Base-by-base conservation (phyloP, 148 eudicot genomes). In the Oxyria digyna region DNA sequence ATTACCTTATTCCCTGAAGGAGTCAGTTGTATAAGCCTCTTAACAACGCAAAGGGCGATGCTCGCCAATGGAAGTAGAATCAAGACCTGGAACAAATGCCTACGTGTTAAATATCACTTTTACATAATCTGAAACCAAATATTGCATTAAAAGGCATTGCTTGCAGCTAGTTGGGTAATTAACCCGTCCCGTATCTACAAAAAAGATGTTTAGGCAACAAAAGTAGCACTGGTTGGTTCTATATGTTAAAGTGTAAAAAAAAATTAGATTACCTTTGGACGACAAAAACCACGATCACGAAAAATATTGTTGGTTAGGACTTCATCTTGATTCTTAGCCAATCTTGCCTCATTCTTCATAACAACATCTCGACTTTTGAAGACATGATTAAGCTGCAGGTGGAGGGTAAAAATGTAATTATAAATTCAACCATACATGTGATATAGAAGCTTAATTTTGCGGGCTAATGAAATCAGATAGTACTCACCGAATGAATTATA, bases 201-300 rank as follows among this genome's bases (percentile, higher is more conserved):
- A 59, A 59, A 29, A 13, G 35, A 1, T 29, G 35, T 11, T 57
- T 57, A 4, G n/a, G 64, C 64, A 29, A 6, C 21, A 54, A 57
- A 57, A 3, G 26, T 20, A 8, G 9, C 14, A 31, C 8, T 4
- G n/a, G n/a, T n/a, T n/a, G n/a, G n/a, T 21, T 9, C 48, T 43
- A 54, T 15, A n/a, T n/a, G n/a, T n/a, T n/a, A 29, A 55, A 20
- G 55, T 15, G 20, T 37, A 43, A 31, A 62, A 63, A 49, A 62
- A 21, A 71, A 15, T 17, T 13, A 74, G 46, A 57, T 59, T 81
- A 88, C 99, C 92, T 91, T 95, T 21, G 99, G 97, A 69, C 97
- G 93, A 63, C 93, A 85, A 75, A 85, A 95, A 9, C 99, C 99
- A 40, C 82, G 97, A 77, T 95, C 99, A 71, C 76, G 96, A 50